A percentile compares a stretch with the other conserved stretches of the same genome.
Conservation (phyloP, 1,139 yeast species). For the Debaryomyces udenii region DNA sequence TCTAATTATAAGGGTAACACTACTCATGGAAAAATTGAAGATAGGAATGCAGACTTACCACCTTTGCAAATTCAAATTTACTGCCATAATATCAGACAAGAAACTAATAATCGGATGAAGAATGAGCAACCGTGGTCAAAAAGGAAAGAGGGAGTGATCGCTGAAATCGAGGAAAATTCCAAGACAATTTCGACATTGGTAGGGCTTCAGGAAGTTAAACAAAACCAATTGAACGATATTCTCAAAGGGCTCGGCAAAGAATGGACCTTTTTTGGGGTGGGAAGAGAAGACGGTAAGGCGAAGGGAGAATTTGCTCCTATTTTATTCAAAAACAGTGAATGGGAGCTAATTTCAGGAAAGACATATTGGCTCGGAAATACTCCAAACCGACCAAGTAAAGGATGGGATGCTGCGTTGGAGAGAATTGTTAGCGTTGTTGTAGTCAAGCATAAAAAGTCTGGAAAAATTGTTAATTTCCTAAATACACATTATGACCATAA, state of each 20-base stretch:
- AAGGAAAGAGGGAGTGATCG: constrained; percentile 33
- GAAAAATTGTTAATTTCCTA: constrained; percentile 28
- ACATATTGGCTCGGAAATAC: constrained; percentile 40
- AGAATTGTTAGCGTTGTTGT: constrained; percentile 38
- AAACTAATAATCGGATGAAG: constrained; percentile 22
- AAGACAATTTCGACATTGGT: constrained; percentile 34
- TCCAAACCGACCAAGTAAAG: constrained; percentile 35
- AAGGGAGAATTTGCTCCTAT: constrained; percentile 51
- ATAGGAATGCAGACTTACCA: constrained; percentile 14
- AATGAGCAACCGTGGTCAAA: constrained; percentile 42
- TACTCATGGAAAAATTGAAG: constrained; percentile 9
- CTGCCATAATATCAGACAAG: constrained; percentile 49
- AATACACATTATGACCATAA: constrained; percentile 44
- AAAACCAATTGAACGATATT: constrained; percentile 45
- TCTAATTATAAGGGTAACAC: constrained; percentile 5
- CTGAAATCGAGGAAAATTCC: constrained; percentile 29
- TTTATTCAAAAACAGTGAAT: constrained; percentile 35
- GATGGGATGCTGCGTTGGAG: constrained; percentile 36
- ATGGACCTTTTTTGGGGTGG: constrained; percentile 50
- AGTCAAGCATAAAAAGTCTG: constrained; percentile 20
- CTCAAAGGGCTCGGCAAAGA: constrained; percentile 24
- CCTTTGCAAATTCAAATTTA: constrained; percentile 34
- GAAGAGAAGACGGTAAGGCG: constrained; percentile 45
- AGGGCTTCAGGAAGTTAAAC: constrained; percentile 49
- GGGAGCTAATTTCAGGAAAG: constrained; percentile 34